These are phyloP conservation scores for Colletotrichum sp. DNA, from an alignment of 2,329 filamentous ascomycete genomes.

Conservation along the genomic window DNA sequence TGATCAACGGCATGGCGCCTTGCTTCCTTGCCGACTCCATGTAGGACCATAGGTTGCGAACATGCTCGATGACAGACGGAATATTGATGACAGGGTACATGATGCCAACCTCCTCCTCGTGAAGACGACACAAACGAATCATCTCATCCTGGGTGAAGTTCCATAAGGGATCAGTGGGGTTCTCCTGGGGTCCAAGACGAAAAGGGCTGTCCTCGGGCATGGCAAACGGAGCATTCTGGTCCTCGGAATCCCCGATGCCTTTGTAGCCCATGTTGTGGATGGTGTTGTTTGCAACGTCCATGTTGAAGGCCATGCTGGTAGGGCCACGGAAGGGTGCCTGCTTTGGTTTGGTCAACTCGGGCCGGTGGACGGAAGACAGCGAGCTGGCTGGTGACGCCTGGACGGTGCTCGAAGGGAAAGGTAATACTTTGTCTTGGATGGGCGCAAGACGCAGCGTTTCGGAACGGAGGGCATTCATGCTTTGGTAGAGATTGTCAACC, in stretches of 20 bases:
- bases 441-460: constrained; percentile 52
- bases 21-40: constrained; percentile 61
- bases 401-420: constrained; percentile 39
- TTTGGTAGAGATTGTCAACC: constrained; percentile 77
- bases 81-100: constrained; percentile 91
- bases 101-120: constrained; percentile 88
- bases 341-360: constrained; percentile 54
- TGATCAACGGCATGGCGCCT: constrained; percentile 40
- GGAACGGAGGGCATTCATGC: constrained; percentile 70
- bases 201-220: constrained; percentile 2
- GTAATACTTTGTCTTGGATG: constrained; percentile 45
- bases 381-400: constrained; percentile 50
- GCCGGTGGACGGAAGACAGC: constrained; percentile 46
- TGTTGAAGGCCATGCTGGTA: constrained; percentile 83
- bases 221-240: constrained; percentile 51
- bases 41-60: constrained; percentile 72
- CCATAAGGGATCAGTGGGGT: constrained; percentile 75
- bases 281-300: constrained; percentile 86
- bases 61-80: constrained; percentile 72
- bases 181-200: constrained; percentile 10
- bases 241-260: constrained; percentile 63
- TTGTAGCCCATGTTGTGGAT: constrained; percentile 90
- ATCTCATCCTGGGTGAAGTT: constrained; percentile 80
- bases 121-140: constrained; percentile 76
- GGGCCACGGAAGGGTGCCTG: constrained; percentile 80